These are phyloP conservation scores for Trypanosoma mega DNA, from an alignment of 208 protist genomes.

Conservation along the genomic window DNA sequence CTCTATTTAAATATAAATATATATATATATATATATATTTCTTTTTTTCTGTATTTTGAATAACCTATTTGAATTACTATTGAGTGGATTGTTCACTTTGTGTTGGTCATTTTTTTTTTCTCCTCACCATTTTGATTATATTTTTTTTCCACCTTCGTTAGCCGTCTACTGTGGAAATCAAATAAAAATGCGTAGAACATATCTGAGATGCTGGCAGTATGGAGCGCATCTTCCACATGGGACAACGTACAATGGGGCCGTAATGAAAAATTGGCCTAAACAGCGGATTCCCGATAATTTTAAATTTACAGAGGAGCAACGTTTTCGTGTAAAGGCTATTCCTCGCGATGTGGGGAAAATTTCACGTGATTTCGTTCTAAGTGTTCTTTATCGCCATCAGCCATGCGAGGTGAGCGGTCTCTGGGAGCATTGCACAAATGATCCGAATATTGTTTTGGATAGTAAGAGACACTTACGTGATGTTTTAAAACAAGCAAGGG, in stretches of 20 bases:
- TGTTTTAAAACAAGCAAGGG: slow-evolving; percentile 82
- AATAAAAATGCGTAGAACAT: slow-evolving; percentile 38
- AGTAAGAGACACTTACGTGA: slow-evolving; percentile 89
- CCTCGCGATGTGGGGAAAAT: slow-evolving; percentile 86
- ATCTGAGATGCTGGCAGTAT: slow-evolving; percentile 51
- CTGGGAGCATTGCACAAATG: slow-evolving; percentile 78
- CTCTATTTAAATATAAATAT: too few species aligned
- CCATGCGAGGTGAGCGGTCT: slow-evolving; percentile 83
- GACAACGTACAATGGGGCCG: slow-evolving; percentile 51
- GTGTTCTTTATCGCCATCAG: slow-evolving; percentile 87
- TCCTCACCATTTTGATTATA: background rate
- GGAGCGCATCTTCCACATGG: slow-evolving; percentile 73
- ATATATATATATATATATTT: slow-evolving; percentile 24
- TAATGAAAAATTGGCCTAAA: slow-evolving; percentile 82
- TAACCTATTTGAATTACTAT: too few species aligned
- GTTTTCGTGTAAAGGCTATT: slow-evolving; percentile 70
- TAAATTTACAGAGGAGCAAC: slow-evolving; percentile 71
- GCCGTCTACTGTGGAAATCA: background rate
- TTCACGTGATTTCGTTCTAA: slow-evolving; percentile 83
- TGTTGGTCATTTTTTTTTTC: slow-evolving; percentile 1
- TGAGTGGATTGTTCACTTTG: slow-evolving; percentile 16
- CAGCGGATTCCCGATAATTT: slow-evolving; percentile 81
- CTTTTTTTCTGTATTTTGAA: slow-evolving; percentile 13
- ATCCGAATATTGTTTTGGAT: slow-evolving; percentile 86
- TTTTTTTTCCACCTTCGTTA: background rate